phyloP scores from a whole-genome alignment of 768 basidiomycete genomes.

The Floccularia luteovirens region DNA sequence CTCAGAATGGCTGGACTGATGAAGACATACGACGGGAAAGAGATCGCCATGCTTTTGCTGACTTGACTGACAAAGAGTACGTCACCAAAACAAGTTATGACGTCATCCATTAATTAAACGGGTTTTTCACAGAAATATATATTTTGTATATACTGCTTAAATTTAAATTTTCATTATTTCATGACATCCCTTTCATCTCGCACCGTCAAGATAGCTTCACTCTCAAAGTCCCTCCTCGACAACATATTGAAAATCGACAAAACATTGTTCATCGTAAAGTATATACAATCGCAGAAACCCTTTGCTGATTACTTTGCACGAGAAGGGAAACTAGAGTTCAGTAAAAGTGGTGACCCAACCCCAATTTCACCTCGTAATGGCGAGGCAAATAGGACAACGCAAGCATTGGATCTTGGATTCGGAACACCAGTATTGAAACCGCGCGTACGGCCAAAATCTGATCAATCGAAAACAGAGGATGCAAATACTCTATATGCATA shows the following conservation, averaged over 20 bases:
- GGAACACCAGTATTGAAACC: constrained; percentile 1
- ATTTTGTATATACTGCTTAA: constrained; percentile 51
- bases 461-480: background rate
- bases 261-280: background rate
- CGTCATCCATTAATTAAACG: background rate
- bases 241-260: background rate
- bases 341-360: background rate
- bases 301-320: background rate
- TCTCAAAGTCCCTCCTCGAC: too few species aligned
- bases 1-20: constrained; percentile 46
- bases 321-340: background rate
- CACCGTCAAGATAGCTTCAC: too few species aligned
- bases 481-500: background rate
- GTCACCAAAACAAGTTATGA: constrained; percentile 12
- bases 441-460: background rate
- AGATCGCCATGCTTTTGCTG: constrained; percentile 54
- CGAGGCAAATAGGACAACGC: background rate
- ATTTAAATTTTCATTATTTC: background rate
- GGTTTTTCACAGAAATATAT: constrained; percentile 38
- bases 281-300: background rate
- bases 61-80: constrained; percentile 58
- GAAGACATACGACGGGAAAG: constrained; percentile 49
- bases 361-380: background rate
- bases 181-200: too few species aligned
- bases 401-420: background rate